A percentile compares a stretch with the other conserved stretches of the same genome.
phyloP scores from a whole-genome alignment of 2,329 filamentous ascomycete species.

The Diaporthe citriasiana region DNA sequence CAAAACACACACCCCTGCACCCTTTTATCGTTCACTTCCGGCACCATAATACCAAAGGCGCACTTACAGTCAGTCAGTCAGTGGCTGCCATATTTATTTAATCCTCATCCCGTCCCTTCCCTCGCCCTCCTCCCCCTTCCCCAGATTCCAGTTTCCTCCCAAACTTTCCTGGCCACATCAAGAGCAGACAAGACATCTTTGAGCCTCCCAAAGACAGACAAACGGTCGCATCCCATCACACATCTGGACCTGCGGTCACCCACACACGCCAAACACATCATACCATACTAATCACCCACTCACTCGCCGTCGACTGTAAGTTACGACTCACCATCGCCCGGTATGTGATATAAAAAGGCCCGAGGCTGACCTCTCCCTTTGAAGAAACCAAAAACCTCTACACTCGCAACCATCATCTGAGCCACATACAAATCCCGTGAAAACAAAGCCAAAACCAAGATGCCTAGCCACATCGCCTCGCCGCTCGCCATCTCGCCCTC shows the following conservation, averaged over 20 bases:
- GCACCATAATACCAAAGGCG: constrained; percentile 19
- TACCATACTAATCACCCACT: constrained; percentile 5
- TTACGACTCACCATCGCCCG: neutral
- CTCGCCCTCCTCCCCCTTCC: constrained; percentile 29
- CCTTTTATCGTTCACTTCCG: constrained; percentile 16
- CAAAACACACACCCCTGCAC: constrained; percentile 2
- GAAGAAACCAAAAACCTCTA: neutral
- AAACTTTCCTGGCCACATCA: constrained; percentile 13
- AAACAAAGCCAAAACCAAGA: constrained; percentile 48
- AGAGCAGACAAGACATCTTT: constrained; percentile 13
- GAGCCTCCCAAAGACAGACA: constrained; percentile 8
- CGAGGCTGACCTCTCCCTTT: neutral
- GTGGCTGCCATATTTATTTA: constrained; percentile 34
- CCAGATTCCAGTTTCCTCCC: constrained; percentile 21
- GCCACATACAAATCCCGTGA: neutral
- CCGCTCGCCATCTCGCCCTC: constrained; percentile 63
- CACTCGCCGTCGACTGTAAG: constrained; percentile 28
- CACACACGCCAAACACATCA: constrained; percentile 10
- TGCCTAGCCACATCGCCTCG: constrained; percentile 59
- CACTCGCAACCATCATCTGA: neutral
- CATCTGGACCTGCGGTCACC: constrained; percentile 12
- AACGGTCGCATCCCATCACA: constrained; percentile 14
- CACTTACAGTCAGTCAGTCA: neutral
- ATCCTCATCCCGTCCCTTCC: constrained; percentile 30
- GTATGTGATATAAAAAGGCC: neutral